Evolutionary conservation across 169 alveolate genomes (phyloP).

Genomic region (Cryptosporidium meleagridis): DNA sequence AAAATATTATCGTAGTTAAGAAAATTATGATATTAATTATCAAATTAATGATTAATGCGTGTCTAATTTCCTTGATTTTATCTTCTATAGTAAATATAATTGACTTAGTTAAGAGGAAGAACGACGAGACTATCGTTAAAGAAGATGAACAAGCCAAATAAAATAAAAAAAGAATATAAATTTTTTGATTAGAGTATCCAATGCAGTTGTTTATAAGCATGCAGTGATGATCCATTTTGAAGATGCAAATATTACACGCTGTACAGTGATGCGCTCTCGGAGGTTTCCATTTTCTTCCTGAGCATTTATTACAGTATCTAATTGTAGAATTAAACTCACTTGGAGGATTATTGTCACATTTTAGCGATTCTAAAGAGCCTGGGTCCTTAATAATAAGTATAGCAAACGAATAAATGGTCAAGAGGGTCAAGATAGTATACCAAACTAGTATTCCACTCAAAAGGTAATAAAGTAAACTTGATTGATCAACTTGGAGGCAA

Average conservation of each 20-base stretch:
- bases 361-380: constrained; percentile 38
- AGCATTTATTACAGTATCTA: constrained; percentile 66
- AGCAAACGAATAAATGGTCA: neutral
- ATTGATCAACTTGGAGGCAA: neutral
- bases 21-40: constrained; percentile 60
- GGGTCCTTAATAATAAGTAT: constrained; percentile 56
- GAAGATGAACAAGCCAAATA: constrained; percentile 75
- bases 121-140: constrained; percentile 3
- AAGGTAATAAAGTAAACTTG: neutral
- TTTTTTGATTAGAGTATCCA: constrained; percentile 88
- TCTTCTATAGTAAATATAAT: neutral
- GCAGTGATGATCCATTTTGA: constrained; percentile 92
- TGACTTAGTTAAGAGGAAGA: constrained; percentile 14
- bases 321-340: neutral
- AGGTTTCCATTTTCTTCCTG: constrained; percentile 84
- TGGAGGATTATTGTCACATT: constrained; percentile 13
- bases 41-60: constrained; percentile 15
- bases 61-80: neutral
- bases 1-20: constrained; percentile 44
- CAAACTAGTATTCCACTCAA: neutral
- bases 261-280: constrained; percentile 91
- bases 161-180: constrained; percentile 86
- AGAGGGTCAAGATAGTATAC: neutral
- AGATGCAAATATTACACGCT: constrained; percentile 86
- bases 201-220: constrained; percentile 90